Evolutionary conservation across 23 red algal species (phyloP).

Genomic region (Cyanidiococcus yangmingshanensis): DNA sequence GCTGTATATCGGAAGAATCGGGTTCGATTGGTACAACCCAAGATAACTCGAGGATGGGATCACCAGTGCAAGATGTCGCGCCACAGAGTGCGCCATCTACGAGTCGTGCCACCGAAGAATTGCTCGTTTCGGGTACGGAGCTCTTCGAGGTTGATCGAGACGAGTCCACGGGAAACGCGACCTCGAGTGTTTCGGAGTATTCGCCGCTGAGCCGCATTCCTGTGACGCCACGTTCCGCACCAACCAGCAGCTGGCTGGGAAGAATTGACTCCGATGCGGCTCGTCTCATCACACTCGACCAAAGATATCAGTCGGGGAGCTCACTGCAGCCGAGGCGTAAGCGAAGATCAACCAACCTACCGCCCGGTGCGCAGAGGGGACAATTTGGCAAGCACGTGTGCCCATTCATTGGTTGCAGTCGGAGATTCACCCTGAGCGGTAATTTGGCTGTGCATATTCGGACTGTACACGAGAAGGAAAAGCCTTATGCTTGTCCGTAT

Average conservation of each 20-base stretch:
- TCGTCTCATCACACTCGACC: not conserved
- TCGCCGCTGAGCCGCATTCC: not conserved
- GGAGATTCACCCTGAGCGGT: conserved; percentile 8
- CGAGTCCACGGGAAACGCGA: not conserved
- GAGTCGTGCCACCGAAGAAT: not conserved
- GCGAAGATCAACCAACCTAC: not conserved
- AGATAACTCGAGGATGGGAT: not conserved
- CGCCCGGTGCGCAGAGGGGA: conserved; percentile 5
- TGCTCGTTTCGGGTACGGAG: not conserved
- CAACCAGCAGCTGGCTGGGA: not conserved
- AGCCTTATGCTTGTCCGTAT: conserved; percentile 7
- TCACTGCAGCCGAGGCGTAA: not conserved
- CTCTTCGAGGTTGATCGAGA: not conserved
- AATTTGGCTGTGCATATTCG: conserved; percentile 3
- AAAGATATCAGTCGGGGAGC: conserved; percentile 1
- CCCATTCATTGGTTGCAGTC: not conserved
- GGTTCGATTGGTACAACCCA: not conserved
- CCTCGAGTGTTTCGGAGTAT: not conserved
- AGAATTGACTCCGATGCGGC: not conserved
- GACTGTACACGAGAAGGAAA: not conserved
- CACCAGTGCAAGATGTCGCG: not conserved
- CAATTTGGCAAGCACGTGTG: conserved; percentile 9
- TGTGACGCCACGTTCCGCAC: not conserved
- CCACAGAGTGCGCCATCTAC: not conserved
- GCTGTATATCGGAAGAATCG: not conserved